Conservation (phyloP, 2,329 filamentous ascomycete species). For the Lizonia empirigonia region DNA sequence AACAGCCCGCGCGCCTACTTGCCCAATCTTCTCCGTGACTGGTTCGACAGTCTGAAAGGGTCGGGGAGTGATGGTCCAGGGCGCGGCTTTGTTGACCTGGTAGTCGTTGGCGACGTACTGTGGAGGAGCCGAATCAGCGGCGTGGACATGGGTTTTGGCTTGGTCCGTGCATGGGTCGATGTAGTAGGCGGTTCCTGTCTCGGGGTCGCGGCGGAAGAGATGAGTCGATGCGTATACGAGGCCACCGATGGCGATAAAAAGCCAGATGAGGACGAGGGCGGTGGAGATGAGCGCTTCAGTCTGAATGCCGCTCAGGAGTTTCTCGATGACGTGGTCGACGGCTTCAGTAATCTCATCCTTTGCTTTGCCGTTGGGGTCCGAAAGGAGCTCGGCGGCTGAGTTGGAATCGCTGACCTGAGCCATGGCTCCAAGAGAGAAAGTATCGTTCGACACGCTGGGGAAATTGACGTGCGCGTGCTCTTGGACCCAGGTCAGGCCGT, state of each 20-base stretch:
- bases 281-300: conserved; percentile 81
- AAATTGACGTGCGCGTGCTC: conserved; percentile 84
- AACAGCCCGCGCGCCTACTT: conserved; percentile 51
- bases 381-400: conserved; percentile 73
- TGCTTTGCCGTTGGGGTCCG: conserved; percentile 73
- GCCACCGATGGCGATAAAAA: conserved; percentile 77
- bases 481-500: conserved; percentile 90
- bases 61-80: conserved; percentile 54
- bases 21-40: conserved; percentile 51
- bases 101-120: conserved; percentile 51
- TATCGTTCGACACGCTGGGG: conserved; percentile 76
- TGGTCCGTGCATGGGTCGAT: conserved; percentile 36
- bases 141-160: conserved; percentile 21
- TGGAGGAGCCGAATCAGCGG: conserved; percentile 46
- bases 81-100: conserved; percentile 52
- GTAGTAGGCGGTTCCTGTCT: conserved; percentile 58
- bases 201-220: conserved; percentile 66
- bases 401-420: conserved; percentile 56
- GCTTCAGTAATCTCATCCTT: conserved; percentile 82
- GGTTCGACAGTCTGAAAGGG: conserved; percentile 52
- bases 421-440: conserved; percentile 80
- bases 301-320: conserved; percentile 70
- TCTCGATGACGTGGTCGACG: conserved; percentile 70
- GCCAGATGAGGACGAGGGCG: conserved; percentile 74
- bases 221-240: conserved; percentile 68